Conservation (phyloP, 352 stramenopile species). For the Globisporangium okanoganense region DNA sequence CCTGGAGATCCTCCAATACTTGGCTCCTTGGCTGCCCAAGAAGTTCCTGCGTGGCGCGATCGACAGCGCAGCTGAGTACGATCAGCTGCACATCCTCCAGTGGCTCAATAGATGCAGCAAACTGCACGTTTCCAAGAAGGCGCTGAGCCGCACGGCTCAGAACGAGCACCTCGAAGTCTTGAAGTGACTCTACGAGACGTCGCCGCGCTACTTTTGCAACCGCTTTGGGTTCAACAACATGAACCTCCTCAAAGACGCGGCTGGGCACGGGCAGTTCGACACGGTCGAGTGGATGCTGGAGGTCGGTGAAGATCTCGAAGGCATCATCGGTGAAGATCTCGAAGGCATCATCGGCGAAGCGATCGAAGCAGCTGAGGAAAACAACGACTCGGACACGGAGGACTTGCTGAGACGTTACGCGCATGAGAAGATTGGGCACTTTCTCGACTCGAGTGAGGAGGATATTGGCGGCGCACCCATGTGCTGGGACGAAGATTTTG, state of each 20-base stretch:
- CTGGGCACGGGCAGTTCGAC: neutral
- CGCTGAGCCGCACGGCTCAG: neutral
- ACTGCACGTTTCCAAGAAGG: neutral
- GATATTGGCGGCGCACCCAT: neutral
- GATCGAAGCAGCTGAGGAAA: neutral
- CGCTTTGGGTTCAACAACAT: neutral
- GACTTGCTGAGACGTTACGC: neutral
- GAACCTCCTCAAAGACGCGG: neutral
- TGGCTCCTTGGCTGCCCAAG: constrained; percentile 1
- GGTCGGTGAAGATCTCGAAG: neutral
- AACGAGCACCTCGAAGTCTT: neutral
- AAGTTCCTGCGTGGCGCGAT: neutral
- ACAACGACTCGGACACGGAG: neutral
- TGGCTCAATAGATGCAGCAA: neutral
- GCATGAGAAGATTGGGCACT: neutral
- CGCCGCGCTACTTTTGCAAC: neutral
- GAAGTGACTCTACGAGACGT: constrained; percentile 2
- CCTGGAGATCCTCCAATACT: neutral
- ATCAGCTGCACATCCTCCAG: neutral
- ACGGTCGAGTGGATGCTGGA: neutral
- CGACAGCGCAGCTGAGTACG: neutral
- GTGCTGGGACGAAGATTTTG: no score
- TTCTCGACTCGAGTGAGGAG: neutral
- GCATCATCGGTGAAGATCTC: neutral
- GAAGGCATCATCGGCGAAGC: neutral